Percentiles rank a stretch among this genome's conserved stretches.
These are phyloP conservation scores for Diaporthe eres DNA, from an alignment of 2,329 filamentous ascomycete species.

Conservation along the genomic window DNA sequence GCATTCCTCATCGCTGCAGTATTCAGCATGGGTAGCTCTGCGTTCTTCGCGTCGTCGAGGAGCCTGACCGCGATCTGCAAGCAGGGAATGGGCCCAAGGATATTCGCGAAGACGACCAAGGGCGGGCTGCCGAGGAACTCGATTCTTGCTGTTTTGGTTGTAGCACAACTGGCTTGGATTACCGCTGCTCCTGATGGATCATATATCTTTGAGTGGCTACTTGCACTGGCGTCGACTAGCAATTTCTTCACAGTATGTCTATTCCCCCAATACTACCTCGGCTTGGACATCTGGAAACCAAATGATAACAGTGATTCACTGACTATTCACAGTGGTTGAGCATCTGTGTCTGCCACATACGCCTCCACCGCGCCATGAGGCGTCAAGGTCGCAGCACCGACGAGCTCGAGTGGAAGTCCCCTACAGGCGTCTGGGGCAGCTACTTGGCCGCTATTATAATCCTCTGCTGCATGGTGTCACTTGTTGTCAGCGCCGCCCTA, in stretches of 20 bases:
- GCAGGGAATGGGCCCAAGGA: constrained; percentile 53
- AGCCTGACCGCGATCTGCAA: constrained; percentile 53
- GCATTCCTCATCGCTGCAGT: constrained; percentile 46
- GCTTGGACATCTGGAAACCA: no score
- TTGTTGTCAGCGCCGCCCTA: constrained; percentile 48
- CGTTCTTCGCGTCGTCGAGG: constrained; percentile 54
- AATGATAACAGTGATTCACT: background rate
- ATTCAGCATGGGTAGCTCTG: constrained; percentile 59
- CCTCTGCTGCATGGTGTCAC: constrained; percentile 49
- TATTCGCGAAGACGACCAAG: constrained; percentile 40
- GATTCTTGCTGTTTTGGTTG: constrained; percentile 51
- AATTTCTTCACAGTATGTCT: constrained; percentile 56
- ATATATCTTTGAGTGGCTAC: constrained; percentile 61
- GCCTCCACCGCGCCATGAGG: constrained; percentile 58
- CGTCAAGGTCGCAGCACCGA: constrained; percentile 54
- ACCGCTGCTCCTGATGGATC: constrained; percentile 54
- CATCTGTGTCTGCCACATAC: constrained; percentile 61
- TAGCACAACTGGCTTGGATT: constrained; percentile 60
- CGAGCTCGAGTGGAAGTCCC: constrained; percentile 52
- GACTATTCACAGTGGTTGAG: constrained; percentile 55
- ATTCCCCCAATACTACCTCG: background rate
- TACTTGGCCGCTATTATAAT: constrained; percentile 48
- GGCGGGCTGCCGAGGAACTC: constrained; percentile 54
- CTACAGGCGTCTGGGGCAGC: constrained; percentile 49
- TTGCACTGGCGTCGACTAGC: constrained; percentile 65